These are phyloP conservation scores for Tulasnella sp. DNA, from an alignment of 768 basidiomycete species.

Conservation along the genomic window DNA sequence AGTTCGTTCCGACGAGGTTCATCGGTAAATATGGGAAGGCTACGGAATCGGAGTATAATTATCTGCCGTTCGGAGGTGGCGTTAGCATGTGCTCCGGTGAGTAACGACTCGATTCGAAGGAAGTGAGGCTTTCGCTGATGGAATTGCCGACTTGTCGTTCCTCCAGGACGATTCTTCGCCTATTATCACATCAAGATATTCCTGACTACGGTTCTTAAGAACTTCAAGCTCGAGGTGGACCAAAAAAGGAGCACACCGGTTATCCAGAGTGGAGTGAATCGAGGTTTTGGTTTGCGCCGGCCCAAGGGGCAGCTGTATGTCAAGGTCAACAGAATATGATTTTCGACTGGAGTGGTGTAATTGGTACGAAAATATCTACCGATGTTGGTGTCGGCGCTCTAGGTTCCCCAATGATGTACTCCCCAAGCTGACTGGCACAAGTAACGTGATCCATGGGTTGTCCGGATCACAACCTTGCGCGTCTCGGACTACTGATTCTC, in stretches of 20 bases:
- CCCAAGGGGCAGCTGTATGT: slow-evolving; percentile 14
- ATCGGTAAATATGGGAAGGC: neutral
- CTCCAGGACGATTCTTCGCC: slow-evolving; percentile 9
- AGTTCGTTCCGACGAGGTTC: neutral
- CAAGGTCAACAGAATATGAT: slow-evolving; percentile 15
- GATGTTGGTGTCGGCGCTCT: no score
- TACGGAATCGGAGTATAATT: neutral
- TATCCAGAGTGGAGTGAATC: slow-evolving; percentile 5
- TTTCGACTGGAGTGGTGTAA: neutral
- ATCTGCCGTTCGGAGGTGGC: slow-evolving; percentile 23
- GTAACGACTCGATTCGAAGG: neutral
- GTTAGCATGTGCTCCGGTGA: slow-evolving; percentile 19
- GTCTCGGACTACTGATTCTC: no score
- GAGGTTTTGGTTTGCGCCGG: slow-evolving; percentile 17
- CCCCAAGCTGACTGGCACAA: no score
- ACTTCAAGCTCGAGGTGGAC: slow-evolving; percentile 19
- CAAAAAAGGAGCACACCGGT: neutral
- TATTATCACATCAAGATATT: slow-evolving; percentile 18
- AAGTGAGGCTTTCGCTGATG: no score
- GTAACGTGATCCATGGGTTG: no score
- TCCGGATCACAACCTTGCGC: no score
- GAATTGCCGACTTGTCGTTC: no score
- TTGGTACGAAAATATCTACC: neutral
- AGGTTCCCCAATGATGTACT: no score
- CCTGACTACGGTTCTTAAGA: slow-evolving; percentile 13